Percentiles rank a stretch among this genome's conserved stretches.
These are phyloP conservation scores for Moricandia moricandioides DNA, from an alignment of 345 rosid species.

Conservation along the genomic window DNA sequence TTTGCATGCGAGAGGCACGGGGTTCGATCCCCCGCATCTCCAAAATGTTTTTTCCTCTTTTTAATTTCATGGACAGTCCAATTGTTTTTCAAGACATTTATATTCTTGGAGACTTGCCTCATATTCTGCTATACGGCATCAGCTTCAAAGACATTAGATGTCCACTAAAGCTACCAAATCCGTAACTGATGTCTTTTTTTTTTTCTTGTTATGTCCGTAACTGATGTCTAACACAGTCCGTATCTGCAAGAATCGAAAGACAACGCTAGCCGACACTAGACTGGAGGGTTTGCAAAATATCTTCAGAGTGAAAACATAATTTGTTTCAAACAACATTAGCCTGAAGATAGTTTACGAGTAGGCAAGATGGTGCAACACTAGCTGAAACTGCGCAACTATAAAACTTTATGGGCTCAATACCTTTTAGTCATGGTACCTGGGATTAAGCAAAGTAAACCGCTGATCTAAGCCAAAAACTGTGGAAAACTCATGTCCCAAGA, in stretches of 20 bases:
- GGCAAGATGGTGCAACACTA: background rate
- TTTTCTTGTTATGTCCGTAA: too few relatives aligned
- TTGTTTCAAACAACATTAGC: background rate
- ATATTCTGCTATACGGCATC: too few relatives aligned
- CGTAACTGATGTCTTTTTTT: too few relatives aligned
- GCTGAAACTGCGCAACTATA: too few relatives aligned
- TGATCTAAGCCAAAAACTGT: too few relatives aligned
- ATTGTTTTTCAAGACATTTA: background rate
- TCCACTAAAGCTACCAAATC: too few relatives aligned
- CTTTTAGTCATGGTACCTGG: too few relatives aligned
- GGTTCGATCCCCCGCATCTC: conserved; percentile 19
- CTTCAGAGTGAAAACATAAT: background rate
- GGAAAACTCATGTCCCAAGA: background rate
- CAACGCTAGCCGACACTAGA: background rate
- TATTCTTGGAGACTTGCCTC: background rate
- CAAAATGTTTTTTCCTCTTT: background rate
- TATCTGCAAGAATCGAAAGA: background rate
- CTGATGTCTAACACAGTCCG: too few relatives aligned
- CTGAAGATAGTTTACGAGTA: background rate
- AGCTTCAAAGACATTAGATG: too few relatives aligned
- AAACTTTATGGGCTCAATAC: too few relatives aligned
- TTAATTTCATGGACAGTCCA: background rate
- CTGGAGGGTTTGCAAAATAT: background rate
- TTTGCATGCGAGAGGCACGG: conserved; percentile 21
- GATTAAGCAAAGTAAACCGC: too few relatives aligned